A percentile compares a stretch with the other conserved stretches of the same genome.
These are phyloP conservation scores for Nepenthes alata DNA, from an alignment of 179 eudicot species.

Conservation along the genomic window DNA sequence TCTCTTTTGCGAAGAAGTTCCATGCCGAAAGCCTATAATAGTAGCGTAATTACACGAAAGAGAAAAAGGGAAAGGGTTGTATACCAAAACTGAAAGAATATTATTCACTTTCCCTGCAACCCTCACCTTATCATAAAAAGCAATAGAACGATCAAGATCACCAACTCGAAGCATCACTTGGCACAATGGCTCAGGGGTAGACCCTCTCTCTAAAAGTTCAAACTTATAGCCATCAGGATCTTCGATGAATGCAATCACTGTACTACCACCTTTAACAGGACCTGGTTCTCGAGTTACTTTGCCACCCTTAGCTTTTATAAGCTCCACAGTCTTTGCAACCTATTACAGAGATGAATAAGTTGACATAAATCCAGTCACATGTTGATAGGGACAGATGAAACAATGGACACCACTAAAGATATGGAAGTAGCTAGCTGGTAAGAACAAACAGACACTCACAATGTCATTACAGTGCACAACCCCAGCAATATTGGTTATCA, in stretches of 20 bases:
- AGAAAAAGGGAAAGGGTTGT: neutral
- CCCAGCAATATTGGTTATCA: too few relatives aligned
- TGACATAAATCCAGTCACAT: too few relatives aligned
- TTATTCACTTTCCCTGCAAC: too few relatives aligned
- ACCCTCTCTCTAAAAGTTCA: constrained; percentile 83
- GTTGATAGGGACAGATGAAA: too few relatives aligned
- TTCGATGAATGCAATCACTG: constrained; percentile 87
- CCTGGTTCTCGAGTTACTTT: constrained; percentile 85
- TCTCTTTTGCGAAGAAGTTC: constrained; percentile 84
- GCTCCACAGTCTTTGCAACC: constrained; percentile 88
- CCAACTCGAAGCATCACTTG: constrained; percentile 99
- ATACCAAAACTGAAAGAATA: too few relatives aligned
- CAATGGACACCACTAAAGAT: too few relatives aligned
- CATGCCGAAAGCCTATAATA: constrained; percentile 81
- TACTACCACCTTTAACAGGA: constrained; percentile 89
- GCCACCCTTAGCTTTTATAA: constrained; percentile 92
- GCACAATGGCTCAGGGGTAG: constrained; percentile 95
- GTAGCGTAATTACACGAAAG: neutral
- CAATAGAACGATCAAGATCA: constrained; percentile 88
- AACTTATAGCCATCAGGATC: constrained; percentile 99
- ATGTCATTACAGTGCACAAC: too few relatives aligned
- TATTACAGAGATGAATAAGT: constrained; percentile 5
- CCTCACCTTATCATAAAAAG: constrained; percentile 75
- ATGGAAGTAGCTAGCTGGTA: too few relatives aligned
- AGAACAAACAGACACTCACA: too few relatives aligned